Evolutionary conservation across 1,284 basidiomycete genomes (phyloP).

Genomic region (Cutaneotrichosporon sp.): DNA sequence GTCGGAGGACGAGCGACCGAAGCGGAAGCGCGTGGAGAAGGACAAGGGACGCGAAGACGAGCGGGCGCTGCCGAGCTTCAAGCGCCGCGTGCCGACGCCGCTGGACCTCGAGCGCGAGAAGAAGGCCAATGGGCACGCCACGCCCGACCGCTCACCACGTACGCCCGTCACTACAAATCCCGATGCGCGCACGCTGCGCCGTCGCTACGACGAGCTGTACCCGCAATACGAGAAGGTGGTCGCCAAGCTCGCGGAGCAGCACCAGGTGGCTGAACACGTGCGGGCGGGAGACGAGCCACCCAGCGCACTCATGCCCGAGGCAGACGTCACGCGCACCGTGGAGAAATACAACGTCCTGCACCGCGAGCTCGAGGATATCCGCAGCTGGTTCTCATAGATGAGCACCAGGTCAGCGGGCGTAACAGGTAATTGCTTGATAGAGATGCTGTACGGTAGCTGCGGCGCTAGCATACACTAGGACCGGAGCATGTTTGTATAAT

Average conservation of each 20-base stretch:
- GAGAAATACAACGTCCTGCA: conserved; percentile 45
- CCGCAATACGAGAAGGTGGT: conserved; percentile 41
- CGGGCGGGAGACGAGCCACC: conserved; percentile 18
- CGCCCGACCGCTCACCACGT: neutral
- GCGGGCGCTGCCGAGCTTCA: conserved; percentile 11
- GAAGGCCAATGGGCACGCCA: conserved; percentile 6
- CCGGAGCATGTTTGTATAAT: conserved; percentile 14
- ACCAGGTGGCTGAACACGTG: conserved; percentile 30
- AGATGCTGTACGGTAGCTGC: neutral
- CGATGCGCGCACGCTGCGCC: conserved; percentile 27
- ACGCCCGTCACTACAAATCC: neutral
- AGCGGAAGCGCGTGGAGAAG: conserved; percentile 5
- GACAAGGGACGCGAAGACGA: neutral
- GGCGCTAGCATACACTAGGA: neutral
- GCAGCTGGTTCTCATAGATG: conserved; percentile 35
- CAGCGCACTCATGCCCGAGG: conserved; percentile 10
- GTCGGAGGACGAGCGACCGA: conserved; percentile 12
- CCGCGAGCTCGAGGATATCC: conserved; percentile 40
- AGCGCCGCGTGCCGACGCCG: conserved; percentile 7
- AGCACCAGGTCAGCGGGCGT: neutral
- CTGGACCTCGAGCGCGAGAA: conserved; percentile 6
- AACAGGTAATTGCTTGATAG: neutral
- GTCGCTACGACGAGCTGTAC: conserved; percentile 46
- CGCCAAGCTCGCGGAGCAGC: conserved; percentile 28
- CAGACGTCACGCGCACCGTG: conserved; percentile 33